Conservation (phyloP, 208 protist species). For the Vickermania ingenoplastis region DNA sequence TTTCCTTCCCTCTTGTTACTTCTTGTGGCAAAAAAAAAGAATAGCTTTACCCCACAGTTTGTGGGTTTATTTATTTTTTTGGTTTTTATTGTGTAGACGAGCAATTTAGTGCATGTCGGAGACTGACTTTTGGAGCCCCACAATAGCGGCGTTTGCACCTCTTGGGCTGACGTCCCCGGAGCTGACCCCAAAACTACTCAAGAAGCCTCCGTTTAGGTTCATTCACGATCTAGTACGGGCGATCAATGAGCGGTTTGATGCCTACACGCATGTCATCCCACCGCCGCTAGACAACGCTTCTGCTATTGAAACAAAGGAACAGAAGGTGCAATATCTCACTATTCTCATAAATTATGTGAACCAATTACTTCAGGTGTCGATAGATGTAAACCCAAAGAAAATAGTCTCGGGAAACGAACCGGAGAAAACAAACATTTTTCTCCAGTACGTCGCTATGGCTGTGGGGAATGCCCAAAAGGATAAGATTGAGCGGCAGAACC, state of each 20-base stretch:
- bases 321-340: slow-evolving; percentile 80
- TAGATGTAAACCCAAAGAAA: slow-evolving; percentile 82
- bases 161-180: slow-evolving; percentile 62
- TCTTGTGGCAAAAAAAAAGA: too few relatives aligned
- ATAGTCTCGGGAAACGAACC: slow-evolving; percentile 81
- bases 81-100: too few relatives aligned
- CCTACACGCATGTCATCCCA: slow-evolving; percentile 64
- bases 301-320: slow-evolving; percentile 73
- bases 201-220: slow-evolving; percentile 86
- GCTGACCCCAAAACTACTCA: slow-evolving; percentile 75
- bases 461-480: slow-evolving; percentile 75
- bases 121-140: slow-evolving; percentile 72
- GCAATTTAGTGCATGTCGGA: too few relatives aligned
- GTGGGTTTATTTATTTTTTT: too few relatives aligned
- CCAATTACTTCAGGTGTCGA: slow-evolving; percentile 43
- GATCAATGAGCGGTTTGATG: slow-evolving; percentile 63
- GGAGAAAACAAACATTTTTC: slow-evolving; percentile 84
- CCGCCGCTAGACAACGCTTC: slow-evolving; percentile 33
- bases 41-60: too few relatives aligned
- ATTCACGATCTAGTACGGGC: slow-evolving; percentile 78
- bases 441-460: slow-evolving; percentile 71
- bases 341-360: slow-evolving; percentile 61
- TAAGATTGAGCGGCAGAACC: slow-evolving; percentile 24
- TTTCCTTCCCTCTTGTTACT: too few relatives aligned
- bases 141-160: slow-evolving; percentile 54